These are phyloP conservation scores for Fragaria iinumae DNA, from an alignment of 306 rosid genomes.

Conservation along the genomic window DNA sequence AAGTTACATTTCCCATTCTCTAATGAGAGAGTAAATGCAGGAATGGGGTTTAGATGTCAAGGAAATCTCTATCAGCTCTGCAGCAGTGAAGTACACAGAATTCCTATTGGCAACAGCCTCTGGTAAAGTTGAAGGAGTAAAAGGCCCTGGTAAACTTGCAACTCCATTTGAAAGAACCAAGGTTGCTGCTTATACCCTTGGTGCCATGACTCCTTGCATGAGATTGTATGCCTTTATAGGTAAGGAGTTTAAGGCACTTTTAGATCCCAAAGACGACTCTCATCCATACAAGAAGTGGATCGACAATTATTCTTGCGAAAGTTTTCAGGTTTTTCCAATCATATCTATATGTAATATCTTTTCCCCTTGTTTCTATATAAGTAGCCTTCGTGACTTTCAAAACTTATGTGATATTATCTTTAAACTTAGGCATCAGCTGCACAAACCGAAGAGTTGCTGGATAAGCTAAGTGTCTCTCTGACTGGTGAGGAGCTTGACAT, in stretches of 20 bases:
- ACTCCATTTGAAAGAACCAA: constrained; percentile 98
- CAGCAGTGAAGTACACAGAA: constrained; percentile 78
- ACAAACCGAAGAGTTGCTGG: constrained; percentile 92
- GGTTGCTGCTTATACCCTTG: constrained; percentile 91
- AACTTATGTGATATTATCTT: constrained; percentile 52
- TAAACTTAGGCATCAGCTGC: constrained; percentile 76
- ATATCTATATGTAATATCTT: constrained; percentile 12
- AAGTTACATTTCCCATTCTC: constrained; percentile 19
- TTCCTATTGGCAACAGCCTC: constrained; percentile 95
- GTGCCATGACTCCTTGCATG: constrained; percentile 99
- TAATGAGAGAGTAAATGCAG: constrained; percentile 43
- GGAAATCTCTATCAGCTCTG: constrained; percentile 57
- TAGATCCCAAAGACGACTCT: constrained; percentile 35
- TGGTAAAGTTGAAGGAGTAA: constrained; percentile 87
- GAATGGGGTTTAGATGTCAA: constrained; percentile 77
- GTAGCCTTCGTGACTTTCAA: constrained; percentile 34
- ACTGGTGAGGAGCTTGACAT: constrained; percentile 97
- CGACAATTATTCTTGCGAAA: constrained; percentile 64
- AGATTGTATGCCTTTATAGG: constrained; percentile 89
- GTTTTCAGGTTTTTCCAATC: constrained; percentile 74
- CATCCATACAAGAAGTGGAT: constrained; percentile 95
- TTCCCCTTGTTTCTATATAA: constrained; percentile 29
- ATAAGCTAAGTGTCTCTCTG: constrained; percentile 89
- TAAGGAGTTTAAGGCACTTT: constrained; percentile 58
- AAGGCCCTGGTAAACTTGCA: constrained; percentile 90